Base-by-base conservation (phyloP, 2,329 filamentous ascomycete genomes). In the Colletotrichum incanum region DNA sequence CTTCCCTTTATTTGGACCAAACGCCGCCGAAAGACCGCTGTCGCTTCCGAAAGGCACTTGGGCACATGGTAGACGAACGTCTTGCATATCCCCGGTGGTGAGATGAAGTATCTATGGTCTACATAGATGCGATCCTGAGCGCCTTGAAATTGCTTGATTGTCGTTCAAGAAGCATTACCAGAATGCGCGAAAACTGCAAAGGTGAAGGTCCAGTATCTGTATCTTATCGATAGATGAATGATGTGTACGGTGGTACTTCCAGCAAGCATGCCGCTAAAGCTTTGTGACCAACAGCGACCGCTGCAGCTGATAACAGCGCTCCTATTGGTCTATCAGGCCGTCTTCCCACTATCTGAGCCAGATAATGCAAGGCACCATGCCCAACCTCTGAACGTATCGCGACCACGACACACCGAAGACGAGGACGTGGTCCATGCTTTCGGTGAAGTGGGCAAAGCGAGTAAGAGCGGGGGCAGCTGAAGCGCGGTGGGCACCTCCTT, bases 391-490 rank as follows among this genome's bases (percentile, higher is more conserved):
- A 11, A 55, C 37, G 20, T 37, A 55, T 26, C 37, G 41, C 37
- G n/a, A 41, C 39, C 4, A 41, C 55, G n/a, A 26, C 20, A 23
- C 34, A 34, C 56, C 58, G 43, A 61, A 47, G 18, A 34, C 18
- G 58, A 45, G 31, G 14, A 26, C 31, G 34, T 49, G 43, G 43
- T 18, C 58, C 58, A 23, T 47, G 43, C 43, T 49, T 37, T 62
- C 31, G 28, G 59, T 20, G 43, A 59, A 37, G 59, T 45, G 43
- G 39, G 39, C 14, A 20, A 62, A 37, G 28, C 43, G 28, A 39
- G 28, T 20, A 43, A 3, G 37, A 43, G 55, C 37, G 37, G 55
- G 55, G 55, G 37, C 37, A 14, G 14, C 14, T 59, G n/a, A 41
- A 49, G 45, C 6, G 26, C 14, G n/a, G n/a, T 28, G 56, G 39